Base-by-base conservation (phyloP, 1,139 yeast species). In the Suhomyces chickasaworum region DNA sequence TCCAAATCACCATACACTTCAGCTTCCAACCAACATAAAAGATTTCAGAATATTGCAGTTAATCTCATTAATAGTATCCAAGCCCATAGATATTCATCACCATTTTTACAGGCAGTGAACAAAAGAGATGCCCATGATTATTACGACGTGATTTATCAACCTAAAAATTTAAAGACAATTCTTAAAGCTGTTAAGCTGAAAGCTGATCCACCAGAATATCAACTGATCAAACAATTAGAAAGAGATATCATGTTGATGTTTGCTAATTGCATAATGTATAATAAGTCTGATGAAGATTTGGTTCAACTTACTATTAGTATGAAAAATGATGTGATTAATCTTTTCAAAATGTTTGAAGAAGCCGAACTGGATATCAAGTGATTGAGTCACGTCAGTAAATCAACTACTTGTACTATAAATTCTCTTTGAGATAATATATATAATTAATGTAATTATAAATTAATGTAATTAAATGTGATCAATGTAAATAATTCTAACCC, bases 211-310 rank as follows among this genome's bases (percentile, higher is more conserved):
- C 71, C 74, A 1, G 61, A 55, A 16, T 83, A 81, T 47, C 83
- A 81, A 1, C 73, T 75, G 53, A 77, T 87, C 36, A 73, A 77
- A 42, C 83, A 84, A 47, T 67, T 88, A 22, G 90, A 87, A 56
- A 71, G 86, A 46, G 89, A 85, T 51, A 69, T 88, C 34, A 78
- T 84, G 71, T 69, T 84, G 45, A 86, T 88, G 95, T 86, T 85
- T 68, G 87, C 93, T 43, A 88, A 88, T 63, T 88, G 93, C 30
- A 78, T 86, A 13, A 87, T 88, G 95, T 87, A 84, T 64, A 88
- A 87, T 62, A 79, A 80, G 50, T 77, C 81, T 53, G 83, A 79
- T 53, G 80, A 83, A 32, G 89, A 84, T 48, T 75, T 85, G 56
- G 80, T 80, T 22, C 66, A 68, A 36, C 77, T 88, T 73, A 80